Conservation (phyloP, 768 basidiomycete genomes). For the Rhizopogon vinicolor region DNA sequence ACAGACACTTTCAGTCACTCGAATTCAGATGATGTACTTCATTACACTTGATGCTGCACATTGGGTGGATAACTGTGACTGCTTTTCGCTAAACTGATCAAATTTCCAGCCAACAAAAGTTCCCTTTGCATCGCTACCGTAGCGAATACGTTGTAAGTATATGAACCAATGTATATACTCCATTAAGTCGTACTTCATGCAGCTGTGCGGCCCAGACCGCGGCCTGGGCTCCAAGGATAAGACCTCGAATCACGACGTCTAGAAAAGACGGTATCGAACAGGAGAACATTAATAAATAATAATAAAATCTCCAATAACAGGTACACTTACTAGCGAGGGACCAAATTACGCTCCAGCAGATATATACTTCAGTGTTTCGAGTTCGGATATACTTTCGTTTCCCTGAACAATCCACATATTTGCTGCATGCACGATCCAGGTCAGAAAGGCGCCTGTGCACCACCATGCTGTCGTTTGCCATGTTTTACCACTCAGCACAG, state of each 20-base stretch:
- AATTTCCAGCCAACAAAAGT: no score
- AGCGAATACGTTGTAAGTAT: no score
- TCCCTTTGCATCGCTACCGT: no score
- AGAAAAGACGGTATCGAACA: neutral
- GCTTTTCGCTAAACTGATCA: no score
- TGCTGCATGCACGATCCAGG: slow-evolving; percentile 42
- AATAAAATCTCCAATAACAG: neutral
- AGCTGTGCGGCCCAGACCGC: no score
- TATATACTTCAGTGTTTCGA: slow-evolving; percentile 51
- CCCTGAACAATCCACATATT: slow-evolving; percentile 40
- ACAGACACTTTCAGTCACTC: no score
- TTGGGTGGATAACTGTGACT: no score
- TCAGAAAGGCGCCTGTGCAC: slow-evolving; percentile 37
- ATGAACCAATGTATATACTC: no score
- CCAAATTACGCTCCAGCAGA: slow-evolving; percentile 46
- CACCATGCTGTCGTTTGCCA: slow-evolving; percentile 58
- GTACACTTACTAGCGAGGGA: neutral
- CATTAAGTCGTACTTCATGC: no score
- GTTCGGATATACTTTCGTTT: slow-evolving; percentile 40
- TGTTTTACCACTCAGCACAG: slow-evolving; percentile 39
- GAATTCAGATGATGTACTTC: no score
- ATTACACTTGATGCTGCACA: no score
- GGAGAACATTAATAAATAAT: neutral
- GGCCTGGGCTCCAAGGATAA: no score
- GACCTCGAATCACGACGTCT: neutral